Base-by-base conservation (phyloP, 140 eudicot genomes). In the Erigeron philadelphicus region DNA sequence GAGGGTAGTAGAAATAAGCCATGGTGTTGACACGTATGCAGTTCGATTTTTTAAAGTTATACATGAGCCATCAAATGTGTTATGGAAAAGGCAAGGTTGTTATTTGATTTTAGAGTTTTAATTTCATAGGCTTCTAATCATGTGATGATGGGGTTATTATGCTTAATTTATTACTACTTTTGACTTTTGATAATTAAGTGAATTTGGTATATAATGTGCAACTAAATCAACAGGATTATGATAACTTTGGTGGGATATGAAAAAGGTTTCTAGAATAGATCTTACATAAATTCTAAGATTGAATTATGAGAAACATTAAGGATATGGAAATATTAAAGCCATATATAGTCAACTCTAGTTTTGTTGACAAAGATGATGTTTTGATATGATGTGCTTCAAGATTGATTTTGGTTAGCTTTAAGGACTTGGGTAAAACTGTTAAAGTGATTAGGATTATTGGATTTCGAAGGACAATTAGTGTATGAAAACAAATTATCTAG, bases 61-160 rank as follows among this genome's bases (percentile, higher is more conserved):
- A 17, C 46, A 66, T 38, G 66, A 52, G 41, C 84, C 84, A 72
- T 81, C 79, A 67, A 76, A 42, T 81, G 79, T 76, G 76, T 54
- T 72, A 58, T 72, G 61, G 8, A 43, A 64, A 76, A 64, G 43
- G 74, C 21, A 72, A 46, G 81, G 49, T 65, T 65, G 50, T 55
- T 35, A 13, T 55, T 71, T 71, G 64, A 19, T 69, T 69, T 55
- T 13, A 52, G 68, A 64, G 61, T 79, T 12, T 16, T 18, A 62
- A 41, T 55, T 58, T 48, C 47, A 6, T 59, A 10, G 75, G 42
- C 6, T 65, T 58, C 41, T 52, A 35, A 60, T 61, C 61, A 74
- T 79, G 49, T 44, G 67, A n/a, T 13, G 65, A 53, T 56, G 65
- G 56, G 38, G 9, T n/a, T 41, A 44, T 71, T 72, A 4, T 50